Evolutionary conservation across 1,284 basidiomycete genomes (phyloP).

Genomic region (Malassezia dermatis): DNA sequence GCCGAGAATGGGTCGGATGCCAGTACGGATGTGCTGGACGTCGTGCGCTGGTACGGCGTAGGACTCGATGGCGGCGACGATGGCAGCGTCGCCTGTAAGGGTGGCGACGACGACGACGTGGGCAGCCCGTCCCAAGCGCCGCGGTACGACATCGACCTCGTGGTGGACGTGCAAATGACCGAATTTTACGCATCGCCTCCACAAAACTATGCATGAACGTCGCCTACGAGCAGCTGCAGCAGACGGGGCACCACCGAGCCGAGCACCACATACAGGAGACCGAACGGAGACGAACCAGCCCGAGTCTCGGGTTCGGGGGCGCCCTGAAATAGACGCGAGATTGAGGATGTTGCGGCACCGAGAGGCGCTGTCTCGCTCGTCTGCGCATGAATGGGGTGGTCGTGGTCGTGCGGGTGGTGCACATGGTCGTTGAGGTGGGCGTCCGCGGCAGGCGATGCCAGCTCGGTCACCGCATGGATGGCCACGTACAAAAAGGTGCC

Average conservation of each 20-base stretch:
- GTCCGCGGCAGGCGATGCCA: slow-evolving; percentile 12
- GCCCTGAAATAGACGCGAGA: not conserved
- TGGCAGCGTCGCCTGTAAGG: not conserved
- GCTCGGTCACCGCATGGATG: slow-evolving; percentile 52
- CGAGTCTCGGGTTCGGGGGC: not conserved
- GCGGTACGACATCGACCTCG: slow-evolving; percentile 7
- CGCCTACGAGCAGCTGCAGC: slow-evolving; percentile 13
- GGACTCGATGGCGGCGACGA: slow-evolving; percentile 19
- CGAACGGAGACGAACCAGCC: not conserved
- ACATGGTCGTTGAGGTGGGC: not conserved
- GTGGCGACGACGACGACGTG: slow-evolving; percentile 11
- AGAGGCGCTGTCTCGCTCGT: not conserved
- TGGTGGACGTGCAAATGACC: not conserved
- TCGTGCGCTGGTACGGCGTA: not conserved
- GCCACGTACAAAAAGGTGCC: slow-evolving; percentile 91
- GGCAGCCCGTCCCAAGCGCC: not conserved
- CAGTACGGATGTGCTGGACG: not conserved
- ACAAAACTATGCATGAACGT: not conserved
- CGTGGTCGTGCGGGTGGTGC: slow-evolving; percentile 16
- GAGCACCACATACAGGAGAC: slow-evolving; percentile 5
- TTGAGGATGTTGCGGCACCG: not conserved
- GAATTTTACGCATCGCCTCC: not conserved
- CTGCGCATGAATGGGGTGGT: slow-evolving; percentile 17
- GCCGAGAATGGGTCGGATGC: slow-evolving; percentile 11
- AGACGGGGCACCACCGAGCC: slow-evolving; percentile 13